Percentiles rank a stretch among this genome's conserved stretches.
Conservation (phyloP, 2,329 filamentous ascomycete genomes). For the Colletotrichum caudatum region DNA sequence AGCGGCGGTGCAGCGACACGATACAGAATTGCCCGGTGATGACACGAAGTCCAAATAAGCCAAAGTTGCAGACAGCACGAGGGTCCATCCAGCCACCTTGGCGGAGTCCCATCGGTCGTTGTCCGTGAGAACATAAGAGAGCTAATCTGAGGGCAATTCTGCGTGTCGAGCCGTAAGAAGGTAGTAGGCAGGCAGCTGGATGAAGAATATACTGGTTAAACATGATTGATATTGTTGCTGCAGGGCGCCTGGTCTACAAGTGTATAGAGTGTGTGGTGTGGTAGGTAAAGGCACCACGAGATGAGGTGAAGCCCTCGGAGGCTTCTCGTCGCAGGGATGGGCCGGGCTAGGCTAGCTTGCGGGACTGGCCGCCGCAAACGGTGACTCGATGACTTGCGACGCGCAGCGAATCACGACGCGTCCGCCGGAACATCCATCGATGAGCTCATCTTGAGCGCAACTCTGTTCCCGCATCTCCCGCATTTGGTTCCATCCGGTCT, state of each 20-base stretch:
- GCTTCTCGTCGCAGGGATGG: not conserved
- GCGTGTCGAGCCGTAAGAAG: not conserved
- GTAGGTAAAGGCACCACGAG: not conserved
- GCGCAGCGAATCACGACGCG: conserved; percentile 32
- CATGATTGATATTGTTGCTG: not conserved
- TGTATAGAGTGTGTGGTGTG: not conserved
- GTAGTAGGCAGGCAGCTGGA: not conserved
- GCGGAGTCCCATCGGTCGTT: conserved; percentile 45
- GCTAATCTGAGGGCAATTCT: conserved; percentile 55
- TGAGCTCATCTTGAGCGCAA: conserved; percentile 34
- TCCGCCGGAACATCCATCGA: conserved; percentile 17
- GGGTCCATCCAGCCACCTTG: conserved; percentile 37
- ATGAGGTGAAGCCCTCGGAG: not conserved
- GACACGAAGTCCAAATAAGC: conserved; percentile 54
- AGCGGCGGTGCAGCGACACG: conserved; percentile 39
- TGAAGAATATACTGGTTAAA: not conserved
- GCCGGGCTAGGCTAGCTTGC: not conserved
- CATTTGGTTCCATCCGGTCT: not conserved
- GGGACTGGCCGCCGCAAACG: conserved; percentile 23
- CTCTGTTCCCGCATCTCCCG: conserved; percentile 1
- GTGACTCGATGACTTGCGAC: conserved; percentile 39
- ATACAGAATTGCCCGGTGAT: conserved; percentile 50
- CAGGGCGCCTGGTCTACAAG: not conserved
- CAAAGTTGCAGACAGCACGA: conserved; percentile 56
- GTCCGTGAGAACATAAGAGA: conserved; percentile 57